Conservation (phyloP, 2,329 filamentous ascomycete species). For the Ophiosphaerella narmari region DNA sequence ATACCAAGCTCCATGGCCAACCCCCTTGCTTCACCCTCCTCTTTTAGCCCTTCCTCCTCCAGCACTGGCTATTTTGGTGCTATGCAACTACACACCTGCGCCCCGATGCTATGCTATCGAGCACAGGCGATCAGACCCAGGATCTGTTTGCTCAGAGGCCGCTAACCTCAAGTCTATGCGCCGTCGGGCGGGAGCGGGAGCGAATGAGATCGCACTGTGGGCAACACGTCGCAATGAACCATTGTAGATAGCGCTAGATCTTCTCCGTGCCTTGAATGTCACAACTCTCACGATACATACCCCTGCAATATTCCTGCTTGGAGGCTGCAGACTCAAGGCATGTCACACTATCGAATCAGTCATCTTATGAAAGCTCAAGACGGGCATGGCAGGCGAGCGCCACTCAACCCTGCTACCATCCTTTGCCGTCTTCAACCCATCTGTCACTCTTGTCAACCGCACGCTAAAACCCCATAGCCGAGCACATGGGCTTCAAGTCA, state of each 20-base stretch:
- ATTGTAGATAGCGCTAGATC: not conserved
- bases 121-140: conserved; percentile 35
- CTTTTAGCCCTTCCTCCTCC: no score
- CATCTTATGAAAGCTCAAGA: not conserved
- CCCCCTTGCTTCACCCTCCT: no score
- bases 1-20: not conserved
- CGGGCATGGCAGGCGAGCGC: conserved; percentile 9
- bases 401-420: not conserved
- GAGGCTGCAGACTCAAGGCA: conserved; percentile 3
- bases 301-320: no score
- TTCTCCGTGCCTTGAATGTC: not conserved
- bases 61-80: no score
- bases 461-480: not conserved
- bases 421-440: no score
- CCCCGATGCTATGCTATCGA: no score
- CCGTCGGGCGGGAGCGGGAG: conserved; percentile 40
- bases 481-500: conserved; percentile 10
- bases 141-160: conserved; percentile 28
- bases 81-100: no score
- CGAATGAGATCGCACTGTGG: conserved; percentile 27
- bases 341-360: conserved; percentile 5
- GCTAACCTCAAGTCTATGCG: conserved; percentile 29
- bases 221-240: conserved; percentile 14
- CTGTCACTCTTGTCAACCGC: no score
- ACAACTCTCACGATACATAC: not conserved